Evolutionary conservation across 2,329 filamentous ascomycete species (phyloP).

Genomic region (Cercospora sp.): DNA sequence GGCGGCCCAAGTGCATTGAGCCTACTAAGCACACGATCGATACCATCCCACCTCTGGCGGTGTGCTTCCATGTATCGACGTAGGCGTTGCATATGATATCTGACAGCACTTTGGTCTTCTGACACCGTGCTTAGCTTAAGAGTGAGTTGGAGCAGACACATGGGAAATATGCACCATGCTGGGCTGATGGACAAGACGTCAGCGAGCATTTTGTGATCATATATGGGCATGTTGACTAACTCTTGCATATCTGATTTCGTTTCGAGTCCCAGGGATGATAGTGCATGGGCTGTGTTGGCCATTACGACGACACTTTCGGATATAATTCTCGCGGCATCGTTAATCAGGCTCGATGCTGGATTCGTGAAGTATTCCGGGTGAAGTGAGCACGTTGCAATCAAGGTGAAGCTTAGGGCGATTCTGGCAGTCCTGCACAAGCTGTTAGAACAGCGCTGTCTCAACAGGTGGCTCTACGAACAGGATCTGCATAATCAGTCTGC

Average conservation of each 20-base stretch:
- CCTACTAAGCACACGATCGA: neutral
- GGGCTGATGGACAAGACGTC: neutral
- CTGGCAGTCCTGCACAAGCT: neutral
- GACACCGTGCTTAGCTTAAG: neutral
- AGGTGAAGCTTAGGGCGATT: neutral
- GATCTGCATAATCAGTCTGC: neutral
- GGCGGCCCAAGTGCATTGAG: neutral
- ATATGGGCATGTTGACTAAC: neutral
- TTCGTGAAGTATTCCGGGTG: neutral
- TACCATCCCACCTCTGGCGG: neutral
- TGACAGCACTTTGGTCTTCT: neutral
- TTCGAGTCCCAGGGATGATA: neutral
- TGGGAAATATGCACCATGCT: neutral
- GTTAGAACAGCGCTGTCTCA: neutral
- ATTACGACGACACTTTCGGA: neutral
- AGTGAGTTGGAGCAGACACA: neutral
- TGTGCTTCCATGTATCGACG: neutral
- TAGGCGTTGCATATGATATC: neutral
- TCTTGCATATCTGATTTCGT: neutral
- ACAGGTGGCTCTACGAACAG: neutral
- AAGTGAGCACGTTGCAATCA: neutral
- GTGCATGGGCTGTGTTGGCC: neutral
- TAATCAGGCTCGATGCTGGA: neutral
- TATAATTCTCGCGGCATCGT: neutral
- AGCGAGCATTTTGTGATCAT: neutral